Conservation (phyloP, 2,329 filamentous ascomycete genomes). For the Curvularia sp. region DNA sequence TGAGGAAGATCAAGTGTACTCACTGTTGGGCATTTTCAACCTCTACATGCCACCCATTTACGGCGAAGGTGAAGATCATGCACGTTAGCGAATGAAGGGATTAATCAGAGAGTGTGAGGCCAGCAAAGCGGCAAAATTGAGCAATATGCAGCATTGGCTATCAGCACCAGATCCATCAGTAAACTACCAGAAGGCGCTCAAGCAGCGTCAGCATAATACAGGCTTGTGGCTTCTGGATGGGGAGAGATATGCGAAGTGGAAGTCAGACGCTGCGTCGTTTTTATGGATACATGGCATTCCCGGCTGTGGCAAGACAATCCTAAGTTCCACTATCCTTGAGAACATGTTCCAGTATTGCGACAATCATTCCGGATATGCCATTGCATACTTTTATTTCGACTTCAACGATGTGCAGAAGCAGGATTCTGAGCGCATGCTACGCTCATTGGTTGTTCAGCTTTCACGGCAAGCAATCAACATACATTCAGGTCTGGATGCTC, state of each 20-base stretch:
- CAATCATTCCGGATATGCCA: constrained; percentile 17
- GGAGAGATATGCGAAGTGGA: constrained; percentile 43
- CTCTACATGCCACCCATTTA: neutral
- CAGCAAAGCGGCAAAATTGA: neutral
- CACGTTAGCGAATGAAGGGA: neutral
- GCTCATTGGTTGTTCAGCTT: constrained; percentile 51
- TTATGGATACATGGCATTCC: constrained; percentile 53
- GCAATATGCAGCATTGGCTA: constrained; percentile 40
- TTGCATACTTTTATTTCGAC: constrained; percentile 41
- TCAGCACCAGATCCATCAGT: constrained; percentile 47
- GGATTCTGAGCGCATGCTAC: constrained; percentile 45
- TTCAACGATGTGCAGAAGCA: constrained; percentile 53
- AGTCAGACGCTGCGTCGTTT: constrained; percentile 32
- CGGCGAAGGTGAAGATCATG: neutral
- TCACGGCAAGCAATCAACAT: constrained; percentile 26
- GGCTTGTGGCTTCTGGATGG: constrained; percentile 49
- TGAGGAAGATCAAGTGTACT: constrained; percentile 24
- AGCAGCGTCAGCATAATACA: constrained; percentile 41
- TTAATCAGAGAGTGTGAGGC: constrained; percentile 5
- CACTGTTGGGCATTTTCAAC: neutral
- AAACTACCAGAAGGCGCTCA: constrained; percentile 45
- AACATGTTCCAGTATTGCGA: constrained; percentile 30
- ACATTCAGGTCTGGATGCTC: constrained; percentile 29
- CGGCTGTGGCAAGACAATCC: constrained; percentile 55
- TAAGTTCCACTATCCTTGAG: constrained; percentile 50